These are phyloP conservation scores for Fistulifera pelliculosa DNA, from an alignment of 108 stramenopile species.

Conservation along the genomic window DNA sequence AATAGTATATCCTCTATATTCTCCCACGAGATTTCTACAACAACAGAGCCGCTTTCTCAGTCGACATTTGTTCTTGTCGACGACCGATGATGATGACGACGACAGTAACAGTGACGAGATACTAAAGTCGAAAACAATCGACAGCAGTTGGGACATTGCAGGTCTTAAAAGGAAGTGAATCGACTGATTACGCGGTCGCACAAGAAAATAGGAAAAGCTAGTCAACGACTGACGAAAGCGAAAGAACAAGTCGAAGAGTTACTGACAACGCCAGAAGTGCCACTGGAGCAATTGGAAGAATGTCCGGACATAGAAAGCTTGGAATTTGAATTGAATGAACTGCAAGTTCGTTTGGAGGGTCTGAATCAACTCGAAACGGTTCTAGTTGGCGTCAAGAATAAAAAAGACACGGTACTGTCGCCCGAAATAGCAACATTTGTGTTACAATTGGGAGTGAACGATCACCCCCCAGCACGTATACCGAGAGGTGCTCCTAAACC, in stretches of 20 bases:
- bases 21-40: too few species aligned
- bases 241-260: conserved; percentile 40
- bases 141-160: conserved; percentile 38
- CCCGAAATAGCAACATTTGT: conserved; percentile 38
- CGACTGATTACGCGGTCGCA: conserved; percentile 53
- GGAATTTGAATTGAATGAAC: conserved; percentile 41
- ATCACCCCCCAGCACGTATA: conserved; percentile 27
- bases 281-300: conserved; percentile 51
- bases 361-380: conserved; percentile 59
- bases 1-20: too few species aligned
- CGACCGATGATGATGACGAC: conserved; percentile 15
- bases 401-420: conserved; percentile 26
- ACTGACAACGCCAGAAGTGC: conserved; percentile 19
- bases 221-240: conserved; percentile 39
- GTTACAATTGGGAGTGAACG: conserved; percentile 49
- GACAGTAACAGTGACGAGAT: not conserved
- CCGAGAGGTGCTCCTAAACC: conserved; percentile 36
- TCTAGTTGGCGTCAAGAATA: conserved; percentile 26
- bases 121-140: conserved; percentile 10
- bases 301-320: conserved; percentile 54
- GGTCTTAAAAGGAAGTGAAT: conserved; percentile 58
- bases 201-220: conserved; percentile 79
- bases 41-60: too few species aligned
- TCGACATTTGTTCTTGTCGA: conserved; percentile 8
- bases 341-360: conserved; percentile 38